These are phyloP conservation scores for Rhodofomes roseus DNA, from an alignment of 1,284 basidiomycete genomes.

Conservation along the genomic window DNA sequence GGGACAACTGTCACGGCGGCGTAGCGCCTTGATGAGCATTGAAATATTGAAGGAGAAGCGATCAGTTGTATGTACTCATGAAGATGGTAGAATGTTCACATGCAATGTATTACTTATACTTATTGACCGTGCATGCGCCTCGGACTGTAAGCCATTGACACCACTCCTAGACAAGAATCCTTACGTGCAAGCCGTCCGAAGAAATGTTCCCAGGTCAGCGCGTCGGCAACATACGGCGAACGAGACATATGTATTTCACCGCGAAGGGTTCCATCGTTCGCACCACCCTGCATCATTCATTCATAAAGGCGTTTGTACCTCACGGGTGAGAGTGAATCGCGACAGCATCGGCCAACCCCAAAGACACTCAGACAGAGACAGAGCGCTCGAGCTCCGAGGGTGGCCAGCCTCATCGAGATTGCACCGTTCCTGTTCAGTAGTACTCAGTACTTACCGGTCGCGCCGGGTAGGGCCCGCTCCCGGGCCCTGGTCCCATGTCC, in stretches of 20 bases:
- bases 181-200: not conserved
- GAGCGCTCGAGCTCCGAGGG: not conserved
- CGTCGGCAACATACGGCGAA: not conserved
- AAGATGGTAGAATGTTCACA: not conserved
- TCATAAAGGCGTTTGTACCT: not conserved
- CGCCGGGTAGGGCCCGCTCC: not conserved
- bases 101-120: not conserved
- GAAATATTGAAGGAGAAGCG: not conserved
- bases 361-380: not conserved
- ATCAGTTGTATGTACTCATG: not conserved
- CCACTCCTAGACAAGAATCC: not conserved
- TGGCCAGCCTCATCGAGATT: not conserved
- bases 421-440: not conserved
- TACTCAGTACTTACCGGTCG: too few species aligned
- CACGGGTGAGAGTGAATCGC: not conserved
- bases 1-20: not conserved
- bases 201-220: not conserved
- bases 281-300: not conserved
- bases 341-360: not conserved
- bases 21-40: not conserved
- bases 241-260: not conserved
- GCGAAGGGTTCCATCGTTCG: not conserved
- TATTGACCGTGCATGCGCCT: not conserved
- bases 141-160: too few species aligned
- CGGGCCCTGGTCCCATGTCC: constrained; percentile 3